Base-by-base conservation (phyloP, 2,329 filamentous ascomycete genomes). In the Cordyceps cateniannulata region DNA sequence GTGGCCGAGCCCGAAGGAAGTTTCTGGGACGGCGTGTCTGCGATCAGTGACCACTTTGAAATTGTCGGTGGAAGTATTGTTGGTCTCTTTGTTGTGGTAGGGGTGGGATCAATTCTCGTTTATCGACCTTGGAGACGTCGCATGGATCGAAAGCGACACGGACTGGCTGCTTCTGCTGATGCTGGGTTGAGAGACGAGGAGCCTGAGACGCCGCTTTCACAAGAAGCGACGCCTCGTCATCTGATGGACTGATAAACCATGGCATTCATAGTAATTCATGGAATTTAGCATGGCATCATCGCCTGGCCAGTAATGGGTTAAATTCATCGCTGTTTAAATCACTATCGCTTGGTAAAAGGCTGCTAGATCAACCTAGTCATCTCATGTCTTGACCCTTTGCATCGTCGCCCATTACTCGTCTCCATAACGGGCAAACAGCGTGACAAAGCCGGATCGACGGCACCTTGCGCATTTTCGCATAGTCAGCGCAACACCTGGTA, bases 11-110 rank as follows among this genome's bases (percentile, higher is more conserved):
- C 90, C 0, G 59, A 81, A 18, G 92, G 91, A 0, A 73, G 73
- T n/a, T 97, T 98, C 73, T 98, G 95, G 95, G 87, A 96, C 57
- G 93, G 92, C 0, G 89, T 98, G 0, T 83, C 85, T 54, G 83
- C 80, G 0, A 85, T 89, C 1, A 86, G 89, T 0, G 90, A 96
- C 64, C 81, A 92, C 70, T 96, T 91, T 66, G 91, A 96, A 73
- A 83, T 93, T 63, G 87, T 96, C 50, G 92, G 93, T 10, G 95
- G 90, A 1, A 83, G 82, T 18, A 96, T 99, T 38, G 96, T 93
- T 65, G 92, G 87, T 0, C 79, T 90, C 0, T 98, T 98, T 67
- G 75, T 96, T 0, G 72, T 96, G 0, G 87, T 91, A 51, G 93
- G 92, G 0, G 72, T 85, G 2, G 79, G 89, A 0, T 91, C 90